These are phyloP conservation scores for Podospora didyma DNA, from an alignment of 495 filamentous ascomycete genomes.

Conservation along the genomic window DNA sequence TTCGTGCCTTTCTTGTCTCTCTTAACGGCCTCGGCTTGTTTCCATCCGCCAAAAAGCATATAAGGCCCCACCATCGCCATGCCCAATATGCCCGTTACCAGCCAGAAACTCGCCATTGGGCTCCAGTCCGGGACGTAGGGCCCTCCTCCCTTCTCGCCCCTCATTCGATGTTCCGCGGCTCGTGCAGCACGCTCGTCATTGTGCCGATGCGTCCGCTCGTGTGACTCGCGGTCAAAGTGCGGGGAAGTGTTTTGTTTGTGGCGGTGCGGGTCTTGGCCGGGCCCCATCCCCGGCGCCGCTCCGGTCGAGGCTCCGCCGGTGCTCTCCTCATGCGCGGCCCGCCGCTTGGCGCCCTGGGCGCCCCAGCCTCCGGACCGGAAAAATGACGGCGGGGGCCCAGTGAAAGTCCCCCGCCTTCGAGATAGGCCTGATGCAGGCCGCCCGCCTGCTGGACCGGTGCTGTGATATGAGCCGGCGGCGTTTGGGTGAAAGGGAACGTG, in stretches of 20 bases:
- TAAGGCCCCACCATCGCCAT: slow-evolving; percentile 35
- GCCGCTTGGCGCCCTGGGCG: slow-evolving; percentile 44
- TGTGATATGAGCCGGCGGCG: slow-evolving; percentile 40
- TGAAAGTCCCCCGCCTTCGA: slow-evolving; percentile 67
- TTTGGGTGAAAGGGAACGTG: slow-evolving; percentile 19
- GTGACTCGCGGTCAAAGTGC: slow-evolving; percentile 63
- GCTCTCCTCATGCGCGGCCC: slow-evolving; percentile 38
- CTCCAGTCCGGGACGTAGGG: not conserved
- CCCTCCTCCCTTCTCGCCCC: slow-evolving; percentile 6
- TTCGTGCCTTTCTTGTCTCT: not conserved
- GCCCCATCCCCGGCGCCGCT: slow-evolving; percentile 33
- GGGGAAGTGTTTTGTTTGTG: slow-evolving; percentile 42
- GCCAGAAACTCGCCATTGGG: not conserved
- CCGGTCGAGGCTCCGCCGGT: slow-evolving; percentile 18
- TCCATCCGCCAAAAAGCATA: slow-evolving; percentile 21
- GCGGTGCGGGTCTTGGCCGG: slow-evolving; percentile 42
- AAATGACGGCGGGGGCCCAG: slow-evolving; percentile 86
- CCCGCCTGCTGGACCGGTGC: slow-evolving; percentile 57
- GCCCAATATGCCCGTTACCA: slow-evolving; percentile 34
- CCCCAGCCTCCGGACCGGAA: slow-evolving; percentile 76
- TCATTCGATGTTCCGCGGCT: slow-evolving; percentile 10
- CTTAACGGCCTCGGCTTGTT: not conserved
- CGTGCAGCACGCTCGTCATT: slow-evolving; percentile 31
- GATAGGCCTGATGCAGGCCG: slow-evolving; percentile 77
- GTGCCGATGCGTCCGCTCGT: slow-evolving; percentile 53